A percentile compares a stretch with the other conserved stretches of the same genome.
phyloP scores from a whole-genome alignment of 805 yeast genomes.

The Lipomyces yamadae region DNA sequence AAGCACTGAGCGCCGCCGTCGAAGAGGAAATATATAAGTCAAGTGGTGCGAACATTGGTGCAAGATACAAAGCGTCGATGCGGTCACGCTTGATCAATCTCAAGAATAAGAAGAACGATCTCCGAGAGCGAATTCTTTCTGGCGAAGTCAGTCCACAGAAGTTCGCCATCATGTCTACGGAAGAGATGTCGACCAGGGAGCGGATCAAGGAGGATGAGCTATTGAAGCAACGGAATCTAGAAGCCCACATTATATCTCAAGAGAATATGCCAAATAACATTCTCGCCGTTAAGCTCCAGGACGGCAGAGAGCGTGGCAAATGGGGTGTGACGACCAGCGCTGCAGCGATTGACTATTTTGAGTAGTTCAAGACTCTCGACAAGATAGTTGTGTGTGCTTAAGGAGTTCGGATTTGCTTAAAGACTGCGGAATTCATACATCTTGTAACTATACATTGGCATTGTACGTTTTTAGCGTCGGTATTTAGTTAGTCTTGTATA shows the following conservation, averaged over 20 bases:
- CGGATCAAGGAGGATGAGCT: slow-evolving; percentile 40
- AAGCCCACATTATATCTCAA: slow-evolving; percentile 21
- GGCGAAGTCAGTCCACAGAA: slow-evolving; percentile 41
- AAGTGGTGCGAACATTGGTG: slow-evolving; percentile 26
- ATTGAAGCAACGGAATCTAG: slow-evolving; percentile 36
- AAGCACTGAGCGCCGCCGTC: slow-evolving; percentile 11
- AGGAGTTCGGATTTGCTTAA: neutral
- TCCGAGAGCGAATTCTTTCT: slow-evolving; percentile 38
- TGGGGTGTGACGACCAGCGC: slow-evolving; percentile 52
- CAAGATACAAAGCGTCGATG: slow-evolving; percentile 33
- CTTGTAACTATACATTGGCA: neutral
- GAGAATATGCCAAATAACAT: slow-evolving; percentile 42
- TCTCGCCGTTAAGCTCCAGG: slow-evolving; percentile 40
- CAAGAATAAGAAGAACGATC: slow-evolving; percentile 40
- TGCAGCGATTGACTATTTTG: slow-evolving; percentile 46
- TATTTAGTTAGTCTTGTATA: too few species aligned
- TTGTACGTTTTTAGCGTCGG: neutral
- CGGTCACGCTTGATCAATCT: slow-evolving; percentile 43
- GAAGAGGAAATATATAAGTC: slow-evolving; percentile 23
- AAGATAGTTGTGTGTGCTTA: neutral
- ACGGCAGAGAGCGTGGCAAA: slow-evolving; percentile 50
- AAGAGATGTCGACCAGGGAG: slow-evolving; percentile 42
- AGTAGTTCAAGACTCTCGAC: neutral
- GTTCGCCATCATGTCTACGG: slow-evolving; percentile 43
- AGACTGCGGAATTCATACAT: neutral